Evolutionary conservation across 768 basidiomycete species (phyloP).

Genomic region (Cystobasidium onofrii): DNA sequence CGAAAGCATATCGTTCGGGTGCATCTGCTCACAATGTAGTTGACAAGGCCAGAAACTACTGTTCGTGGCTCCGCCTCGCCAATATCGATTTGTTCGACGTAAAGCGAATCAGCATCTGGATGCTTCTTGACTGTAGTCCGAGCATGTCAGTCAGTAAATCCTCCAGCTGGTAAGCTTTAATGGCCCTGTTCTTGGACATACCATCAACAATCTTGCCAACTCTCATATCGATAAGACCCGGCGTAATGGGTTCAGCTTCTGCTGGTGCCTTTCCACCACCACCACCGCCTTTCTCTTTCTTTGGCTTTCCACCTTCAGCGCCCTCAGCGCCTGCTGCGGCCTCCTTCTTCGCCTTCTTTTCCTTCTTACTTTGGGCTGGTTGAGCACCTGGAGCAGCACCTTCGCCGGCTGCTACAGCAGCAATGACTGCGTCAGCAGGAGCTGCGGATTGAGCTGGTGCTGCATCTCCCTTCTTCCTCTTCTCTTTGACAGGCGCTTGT

Average conservation of each 20-base stretch:
- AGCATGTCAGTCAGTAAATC: background rate
- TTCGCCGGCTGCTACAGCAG: slow-evolving; percentile 20
- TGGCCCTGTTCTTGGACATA: slow-evolving; percentile 44
- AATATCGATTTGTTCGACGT: slow-evolving; percentile 75
- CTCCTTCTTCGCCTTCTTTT: slow-evolving; percentile 53
- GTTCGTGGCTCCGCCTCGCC: slow-evolving; percentile 92
- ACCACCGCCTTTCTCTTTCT: slow-evolving; percentile 49
- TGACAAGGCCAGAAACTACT: slow-evolving; percentile 90
- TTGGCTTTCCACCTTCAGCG: slow-evolving; percentile 42
- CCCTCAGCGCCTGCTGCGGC: slow-evolving; percentile 29
- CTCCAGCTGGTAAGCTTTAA: background rate
- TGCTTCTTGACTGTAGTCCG: slow-evolving; percentile 69
- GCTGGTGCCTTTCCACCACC: slow-evolving; percentile 43
- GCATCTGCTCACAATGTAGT: slow-evolving; percentile 71
- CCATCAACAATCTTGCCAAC: slow-evolving; percentile 88
- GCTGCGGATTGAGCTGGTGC: slow-evolving; percentile 35
- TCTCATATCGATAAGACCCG: slow-evolving; percentile 93
- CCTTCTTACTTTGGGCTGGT: slow-evolving; percentile 45
- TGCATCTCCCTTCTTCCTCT: slow-evolving; percentile 35
- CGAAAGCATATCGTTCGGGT: no score
- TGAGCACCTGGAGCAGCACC: background rate
- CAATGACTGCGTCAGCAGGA: slow-evolving; percentile 7
- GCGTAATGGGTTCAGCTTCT: slow-evolving; percentile 66
- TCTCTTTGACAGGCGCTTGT: slow-evolving; percentile 31
- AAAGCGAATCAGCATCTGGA: slow-evolving; percentile 95